Base-by-base conservation (phyloP, 2,329 filamentous ascomycete genomes). In the Aspergillus uvarum region DNA sequence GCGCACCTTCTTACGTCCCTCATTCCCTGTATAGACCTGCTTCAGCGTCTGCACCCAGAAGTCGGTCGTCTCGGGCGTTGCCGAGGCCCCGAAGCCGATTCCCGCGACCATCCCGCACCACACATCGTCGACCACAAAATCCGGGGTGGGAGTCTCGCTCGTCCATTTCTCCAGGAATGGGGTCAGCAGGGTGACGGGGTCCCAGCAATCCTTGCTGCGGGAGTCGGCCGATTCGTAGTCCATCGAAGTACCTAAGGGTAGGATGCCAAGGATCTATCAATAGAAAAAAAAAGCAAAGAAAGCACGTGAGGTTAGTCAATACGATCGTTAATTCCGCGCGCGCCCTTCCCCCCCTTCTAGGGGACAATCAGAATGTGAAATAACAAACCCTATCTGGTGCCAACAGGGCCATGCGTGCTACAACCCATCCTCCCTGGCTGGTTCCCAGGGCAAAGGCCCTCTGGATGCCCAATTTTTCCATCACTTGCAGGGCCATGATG, bases 361-460 rank as follows among this genome's bases (percentile, higher is more conserved):
- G 2, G 22, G 22, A 22, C 22, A 22, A 22, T 22, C 22, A 22
- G 22, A 22, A 22, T 22, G 35, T 48, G 26, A 51, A n/a, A 31
- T 22, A 48, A 54, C 67, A 16, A 65, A 81, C 80, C 72, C 72
- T 79, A 2, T 80, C 75, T 1, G 81, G 82, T 6, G 75, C 77
- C 49, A 85, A 59, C n/a, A 85, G 60, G 7, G 83, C 81, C 82
- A 85, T 83, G 19, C 81, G 65, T 5, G 78, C 76, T 1, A 77
- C 77, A 11, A 85, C 78, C 80, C 81, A 85, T 0, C 82, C 82
- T 0, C 82, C 82, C 67, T 85, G 82, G 59, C 79, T 82, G 2
- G 81, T 84, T 0, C 82, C 82, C 21, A 83, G 69, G 0, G 76
- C 78, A 61, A 82, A 82, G 0, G 76, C 76, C 62, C 77, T 79